Base-by-base conservation (phyloP, 306 rosid species). In the Citrullus mucosospermus region DNA sequence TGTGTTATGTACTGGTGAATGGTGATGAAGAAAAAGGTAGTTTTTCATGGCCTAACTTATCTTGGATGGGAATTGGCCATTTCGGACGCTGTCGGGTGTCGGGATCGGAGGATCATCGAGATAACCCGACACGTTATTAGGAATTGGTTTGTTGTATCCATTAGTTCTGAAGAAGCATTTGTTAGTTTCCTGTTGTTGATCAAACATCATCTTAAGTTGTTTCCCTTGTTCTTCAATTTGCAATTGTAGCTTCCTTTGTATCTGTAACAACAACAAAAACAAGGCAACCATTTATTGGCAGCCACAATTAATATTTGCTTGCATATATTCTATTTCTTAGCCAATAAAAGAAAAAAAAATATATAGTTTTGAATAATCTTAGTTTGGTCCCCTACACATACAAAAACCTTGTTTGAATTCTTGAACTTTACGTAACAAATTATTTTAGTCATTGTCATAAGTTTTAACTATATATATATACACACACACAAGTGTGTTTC, bases 201-300 rank as follows among this genome's bases (percentile, higher is more conserved):
- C 86, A 78, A 86, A 78, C 89, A 86, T 86, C 85, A 41, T 82
- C 84, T 82, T 73, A 9, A 86, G 82, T 75, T 78, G 82, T 82
- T 69, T 75, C 77, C 89, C 89, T 79, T 86, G 89, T 66, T 84
- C 85, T 78, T 86, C 89, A 54, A 86, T 84, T 61, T 80, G 87
- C 48, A 86, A 12, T 50, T 82, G 89, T 17, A 86, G 81, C 39
- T 75, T 77, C 79, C 85, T 70, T 57, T 86, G 89, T 66, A 82
- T 82, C 89, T 86, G 79, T 48, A 51, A 8, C 8, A 62, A 69
- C 34, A 41, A 11, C 30, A 66, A 66, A 3, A 18, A 8, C 16
- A 65, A 4, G 34, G 11, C 9, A 38, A 36, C 9, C 72, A 32
- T 3, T 32, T 32, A 32, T 32, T 32, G 34, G 3, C 34, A 32